These are phyloP conservation scores for Pseudonectria foliicola DNA, from an alignment of 2,329 filamentous ascomycete species.

Conservation along the genomic window DNA sequence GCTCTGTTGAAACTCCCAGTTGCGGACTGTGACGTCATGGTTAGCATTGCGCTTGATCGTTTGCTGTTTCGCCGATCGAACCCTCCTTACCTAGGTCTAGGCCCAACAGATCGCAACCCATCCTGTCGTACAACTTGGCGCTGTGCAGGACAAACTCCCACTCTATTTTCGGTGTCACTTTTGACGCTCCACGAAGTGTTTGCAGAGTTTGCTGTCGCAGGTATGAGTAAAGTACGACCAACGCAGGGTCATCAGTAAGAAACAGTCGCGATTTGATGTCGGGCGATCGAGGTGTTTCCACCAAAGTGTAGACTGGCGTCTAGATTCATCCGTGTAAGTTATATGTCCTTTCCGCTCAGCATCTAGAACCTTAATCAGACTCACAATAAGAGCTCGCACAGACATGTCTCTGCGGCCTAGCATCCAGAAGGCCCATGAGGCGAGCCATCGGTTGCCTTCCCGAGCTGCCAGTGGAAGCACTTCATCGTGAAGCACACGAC, in stretches of 20 bases:
- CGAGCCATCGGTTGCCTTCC: slow-evolving; percentile 86
- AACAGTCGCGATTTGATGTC: slow-evolving; percentile 72
- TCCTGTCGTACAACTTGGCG: slow-evolving; percentile 74
- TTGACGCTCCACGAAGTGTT: slow-evolving; percentile 77
- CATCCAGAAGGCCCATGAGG: slow-evolving; percentile 95
- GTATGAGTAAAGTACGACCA: slow-evolving; percentile 81
- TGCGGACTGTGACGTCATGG: slow-evolving; percentile 49
- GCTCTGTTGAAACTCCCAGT: slow-evolving; percentile 71
- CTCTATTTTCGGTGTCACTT: slow-evolving; percentile 70
- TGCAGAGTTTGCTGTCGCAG: slow-evolving; percentile 75
- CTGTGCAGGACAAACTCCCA: slow-evolving; percentile 88
- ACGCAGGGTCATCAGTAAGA: slow-evolving; percentile 81
- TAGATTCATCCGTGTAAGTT: slow-evolving; percentile 26
- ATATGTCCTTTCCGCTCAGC: slow-evolving; percentile 1
- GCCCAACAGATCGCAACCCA: slow-evolving; percentile 88
- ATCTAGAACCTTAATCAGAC: slow-evolving; percentile 21
- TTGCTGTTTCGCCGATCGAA: not conserved
- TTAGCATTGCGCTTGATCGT: not conserved
- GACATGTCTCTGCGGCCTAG: slow-evolving; percentile 75
- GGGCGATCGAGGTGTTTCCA: slow-evolving; percentile 61
- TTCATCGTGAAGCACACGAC: slow-evolving; percentile 68
- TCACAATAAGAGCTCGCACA: slow-evolving; percentile 72
- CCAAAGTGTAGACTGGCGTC: slow-evolving; percentile 70
- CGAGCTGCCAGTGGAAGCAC: slow-evolving; percentile 70
- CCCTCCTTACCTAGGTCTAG: slow-evolving; percentile 63